Evolutionary conservation across 2,329 filamentous ascomycete genomes (phyloP), one percentile per base, ranked within the genome.

Genomic region (Ceratocystis variospora): DNA sequence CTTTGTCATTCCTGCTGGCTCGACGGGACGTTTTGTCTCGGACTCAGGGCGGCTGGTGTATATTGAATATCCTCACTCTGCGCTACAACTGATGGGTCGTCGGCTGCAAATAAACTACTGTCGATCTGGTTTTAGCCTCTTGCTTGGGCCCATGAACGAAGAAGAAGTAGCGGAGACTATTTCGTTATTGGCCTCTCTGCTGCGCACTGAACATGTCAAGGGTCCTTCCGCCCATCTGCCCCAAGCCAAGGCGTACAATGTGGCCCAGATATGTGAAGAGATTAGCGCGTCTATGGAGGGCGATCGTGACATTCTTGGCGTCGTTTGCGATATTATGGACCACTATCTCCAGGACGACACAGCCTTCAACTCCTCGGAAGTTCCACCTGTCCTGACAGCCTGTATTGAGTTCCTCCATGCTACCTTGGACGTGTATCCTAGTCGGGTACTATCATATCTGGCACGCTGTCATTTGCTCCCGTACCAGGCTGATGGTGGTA

Each of bases 381-480:
- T 85, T 45, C 79, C 95, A 33, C 80, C 87, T 1, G 81, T 92
- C 61, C 74, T 87, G 66, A 78, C 79, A 10, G 84, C 88, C 28
- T 96, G 90, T 73, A 76, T 92, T 25, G 87, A 90, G 64, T 96
- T 97, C 71, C 78, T 96, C 46, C 83, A 88, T 70, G 84, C 87
- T 2, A 77, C 95, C 19, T 75, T 94, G 31, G 80, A 81, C 71
- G 88, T 82, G n/a, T 84, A 87, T 63, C 93, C 94, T 0, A 88
- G 88, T 66, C 82, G 92, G 68, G 86, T 96, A 5, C 97, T 94
- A 92, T 91, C 93, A 2, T 89, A 93, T 73, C 81, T 99, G 71
- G 85, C 87, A 2, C 85, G 90, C 67, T 95, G 90, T 73, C 85
- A 87, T 69, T 78, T 99, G 19, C 79, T 99, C 59, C 88, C 88